Percentiles rank a stretch among this genome's conserved stretches.
Conservation (phyloP, 495 filamentous ascomycete species). For the Halenospora varia region DNA sequence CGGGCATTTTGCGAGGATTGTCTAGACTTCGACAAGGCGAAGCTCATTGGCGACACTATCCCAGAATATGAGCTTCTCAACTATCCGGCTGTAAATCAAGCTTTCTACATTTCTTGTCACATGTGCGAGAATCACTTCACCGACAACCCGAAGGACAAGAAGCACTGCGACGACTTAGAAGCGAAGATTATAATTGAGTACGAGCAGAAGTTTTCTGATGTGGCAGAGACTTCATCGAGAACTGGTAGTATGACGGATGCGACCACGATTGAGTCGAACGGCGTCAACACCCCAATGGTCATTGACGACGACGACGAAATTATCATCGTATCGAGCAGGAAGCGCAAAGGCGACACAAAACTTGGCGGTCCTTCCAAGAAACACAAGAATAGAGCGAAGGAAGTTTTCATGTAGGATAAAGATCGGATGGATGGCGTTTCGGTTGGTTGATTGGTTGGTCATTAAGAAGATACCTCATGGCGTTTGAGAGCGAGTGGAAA, state of each 20-base stretch:
- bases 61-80: conserved; percentile 47
- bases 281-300: conserved; percentile 29
- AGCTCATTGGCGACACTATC: conserved; percentile 47
- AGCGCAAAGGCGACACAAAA: too few species aligned
- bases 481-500: too few species aligned
- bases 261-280: conserved; percentile 34
- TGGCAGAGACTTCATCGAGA: conserved; percentile 15
- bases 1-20: conserved; percentile 60
- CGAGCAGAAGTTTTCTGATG: conserved; percentile 17
- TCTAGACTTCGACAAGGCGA: conserved; percentile 48
- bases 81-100: conserved; percentile 36
- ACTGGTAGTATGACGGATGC: conserved; percentile 34
- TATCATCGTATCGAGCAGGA: neutral
- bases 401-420: too few species aligned
- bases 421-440: too few species aligned
- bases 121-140: conserved; percentile 35
- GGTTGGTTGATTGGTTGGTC: too few species aligned
- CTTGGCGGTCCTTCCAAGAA: too few species aligned
- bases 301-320: conserved; percentile 13
- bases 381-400: too few species aligned
- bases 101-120: conserved; percentile 49
- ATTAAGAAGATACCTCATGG: too few species aligned
- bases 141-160: conserved; percentile 25
- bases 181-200: conserved; percentile 19
- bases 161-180: conserved; percentile 27